Base-by-base conservation (phyloP, 805 yeast genomes). In the Starmerella bombi region DNA sequence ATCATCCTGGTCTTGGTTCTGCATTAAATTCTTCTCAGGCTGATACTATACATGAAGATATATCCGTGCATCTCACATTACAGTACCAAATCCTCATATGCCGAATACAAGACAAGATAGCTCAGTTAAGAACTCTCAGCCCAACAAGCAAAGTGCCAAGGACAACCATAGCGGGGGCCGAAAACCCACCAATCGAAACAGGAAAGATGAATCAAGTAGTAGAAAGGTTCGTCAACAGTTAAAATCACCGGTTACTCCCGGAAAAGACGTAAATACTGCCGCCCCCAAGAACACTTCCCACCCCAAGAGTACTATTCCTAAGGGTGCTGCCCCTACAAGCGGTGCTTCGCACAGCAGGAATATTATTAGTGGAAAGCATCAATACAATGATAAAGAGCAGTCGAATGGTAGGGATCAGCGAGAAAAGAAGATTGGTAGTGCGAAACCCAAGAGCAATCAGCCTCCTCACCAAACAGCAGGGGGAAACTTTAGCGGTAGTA, bases 401-500 rank as follows among this genome's bases (percentile, higher is more conserved):
- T 18, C 34, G n/a, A 30, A 25, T 12, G n/a, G 20, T n/a, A 23
- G n/a, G 14, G 25, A 22, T 14, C n/a, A 23, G 25, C 4, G 15
- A 4, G 16, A n/a, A 27, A 28, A 23, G 17, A 34, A 20, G 3
- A 19, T 8, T 20, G 9, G 34, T 3, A 30, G 22, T n/a, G 32
- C 30, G n/a, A 12, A 31, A 12, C 40, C 16, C 35, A 20, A 25
- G 27, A 10, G 31, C 19, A 15, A 23, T 8, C 29, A n/a, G 35
- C n/a, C 16, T 30, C 6, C 7, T 14, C 14, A 15, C 15, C 29
- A 25, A 22, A 5, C 18, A 2, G 34, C 31, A 10, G 34, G 25
- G 16, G 41, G 28, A 21, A 42, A 40, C 32, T 47, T 34, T 38
- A 41, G 49, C 32, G 57, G 57, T 10, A 46, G 50, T 40, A 45